Evolutionary conservation across 2,329 filamentous ascomycete species (phyloP).

Genomic region (Cladophialophora chaetospira): DNA sequence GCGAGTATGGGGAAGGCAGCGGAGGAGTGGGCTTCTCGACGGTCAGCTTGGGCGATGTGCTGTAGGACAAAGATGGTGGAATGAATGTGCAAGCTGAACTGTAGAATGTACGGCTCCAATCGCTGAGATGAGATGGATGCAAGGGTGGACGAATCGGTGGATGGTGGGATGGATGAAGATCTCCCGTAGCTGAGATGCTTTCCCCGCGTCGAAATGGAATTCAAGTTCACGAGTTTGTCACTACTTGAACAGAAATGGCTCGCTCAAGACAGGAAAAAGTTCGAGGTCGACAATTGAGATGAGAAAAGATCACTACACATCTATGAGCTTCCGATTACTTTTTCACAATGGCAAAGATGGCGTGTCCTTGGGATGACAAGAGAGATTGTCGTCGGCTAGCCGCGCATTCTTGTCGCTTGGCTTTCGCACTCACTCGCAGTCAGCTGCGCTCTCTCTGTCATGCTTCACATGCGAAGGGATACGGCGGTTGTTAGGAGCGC

Average conservation of each 20-base stretch:
- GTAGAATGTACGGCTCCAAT: no score
- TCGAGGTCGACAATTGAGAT: no score
- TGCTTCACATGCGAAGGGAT: not conserved
- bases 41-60: not conserved
- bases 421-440: constrained; percentile 9
- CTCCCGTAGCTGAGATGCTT: not conserved
- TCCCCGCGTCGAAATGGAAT: not conserved
- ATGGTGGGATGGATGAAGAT: not conserved
- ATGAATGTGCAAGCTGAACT: not conserved
- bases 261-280: no score
- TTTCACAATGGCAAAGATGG: not conserved
- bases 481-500: not conserved
- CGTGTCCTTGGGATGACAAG: constrained; percentile 4
- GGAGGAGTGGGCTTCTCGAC: not conserved
- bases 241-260: no score
- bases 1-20: not conserved
- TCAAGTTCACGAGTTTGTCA: not conserved
- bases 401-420: constrained; percentile 14
- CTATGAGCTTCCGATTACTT: not conserved
- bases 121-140: no score
- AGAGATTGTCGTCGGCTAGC: constrained; percentile 1
- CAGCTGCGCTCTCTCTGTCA: not conserved
- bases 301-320: no score
- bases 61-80: not conserved
- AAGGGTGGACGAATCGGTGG: not conserved